Evolutionary conservation across 257 asterid genomes (phyloP).

Genomic region (Solanum gracilifrons): DNA sequence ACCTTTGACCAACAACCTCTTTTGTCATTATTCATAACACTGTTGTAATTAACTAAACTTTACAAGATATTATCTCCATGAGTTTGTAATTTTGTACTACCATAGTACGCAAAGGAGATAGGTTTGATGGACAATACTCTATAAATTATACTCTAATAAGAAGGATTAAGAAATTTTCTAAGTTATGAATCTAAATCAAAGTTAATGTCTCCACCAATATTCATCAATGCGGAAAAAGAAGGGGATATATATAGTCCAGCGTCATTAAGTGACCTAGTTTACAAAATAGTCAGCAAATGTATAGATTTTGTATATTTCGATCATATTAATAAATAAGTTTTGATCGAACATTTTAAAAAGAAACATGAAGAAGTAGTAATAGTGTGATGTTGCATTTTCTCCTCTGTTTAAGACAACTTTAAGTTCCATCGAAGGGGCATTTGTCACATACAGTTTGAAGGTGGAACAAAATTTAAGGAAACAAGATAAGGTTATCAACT

Average conservation of each 20-base stretch:
- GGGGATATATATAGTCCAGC: neutral
- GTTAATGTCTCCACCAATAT: neutral
- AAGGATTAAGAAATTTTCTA: neutral
- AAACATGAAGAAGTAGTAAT: neutral
- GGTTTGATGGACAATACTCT: neutral
- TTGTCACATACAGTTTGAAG: neutral
- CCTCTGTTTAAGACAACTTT: neutral
- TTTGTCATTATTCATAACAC: constrained; percentile 4
- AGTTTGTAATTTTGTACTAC: neutral
- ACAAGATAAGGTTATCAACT: neutral
- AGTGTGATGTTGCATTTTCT: neutral
- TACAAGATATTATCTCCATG: neutral
- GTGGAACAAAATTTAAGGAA: neutral
- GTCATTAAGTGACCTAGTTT: neutral
- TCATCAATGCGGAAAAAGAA: neutral
- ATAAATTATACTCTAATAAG: neutral
- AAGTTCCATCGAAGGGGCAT: neutral
- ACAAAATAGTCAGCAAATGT: neutral
- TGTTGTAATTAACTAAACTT: neutral
- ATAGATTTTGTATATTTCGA: neutral
- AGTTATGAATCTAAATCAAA: neutral
- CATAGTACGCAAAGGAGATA: neutral
- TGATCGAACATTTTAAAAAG: neutral
- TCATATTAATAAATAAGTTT: neutral
- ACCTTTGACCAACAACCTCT: constrained; percentile 15